phyloP scores from a whole-genome alignment of 1,284 basidiomycete genomes.

The Cutaneotrichosporon cavernicola region DNA sequence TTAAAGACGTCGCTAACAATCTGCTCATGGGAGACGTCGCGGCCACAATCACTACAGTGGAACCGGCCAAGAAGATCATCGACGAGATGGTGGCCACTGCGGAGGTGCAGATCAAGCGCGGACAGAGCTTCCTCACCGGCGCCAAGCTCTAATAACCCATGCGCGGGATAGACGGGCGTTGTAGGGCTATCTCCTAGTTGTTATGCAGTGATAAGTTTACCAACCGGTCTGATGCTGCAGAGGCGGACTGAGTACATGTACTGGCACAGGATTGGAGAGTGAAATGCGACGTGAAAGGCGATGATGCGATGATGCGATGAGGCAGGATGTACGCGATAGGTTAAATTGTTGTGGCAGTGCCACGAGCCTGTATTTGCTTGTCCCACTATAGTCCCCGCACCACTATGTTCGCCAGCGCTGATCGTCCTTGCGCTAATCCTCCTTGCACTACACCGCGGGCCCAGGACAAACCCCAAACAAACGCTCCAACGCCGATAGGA shows the following conservation, averaged over 20 bases:
- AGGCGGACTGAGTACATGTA: too few species aligned
- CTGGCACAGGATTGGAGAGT: too few species aligned
- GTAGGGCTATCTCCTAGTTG: background rate
- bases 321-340: background rate
- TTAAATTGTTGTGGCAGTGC: background rate
- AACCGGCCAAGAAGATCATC: conserved; percentile 75
- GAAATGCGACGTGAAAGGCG: background rate
- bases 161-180: background rate
- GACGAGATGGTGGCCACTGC: conserved; percentile 63
- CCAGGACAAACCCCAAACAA: too few species aligned
- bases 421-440: too few species aligned
- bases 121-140: conserved; percentile 14
- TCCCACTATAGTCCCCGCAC: too few species aligned
- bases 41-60: conserved; percentile 70
- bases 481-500: too few species aligned
- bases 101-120: conserved; percentile 22
- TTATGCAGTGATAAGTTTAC: background rate
- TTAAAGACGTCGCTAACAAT: conserved; percentile 30
- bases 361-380: too few species aligned
- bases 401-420: too few species aligned
- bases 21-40: conserved; percentile 72
- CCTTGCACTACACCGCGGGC: too few species aligned
- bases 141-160: conserved; percentile 14
- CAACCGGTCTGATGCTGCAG: background rate
- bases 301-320: too few species aligned